Evolutionary conservation across 768 basidiomycete genomes (phyloP), one percentile per base, ranked within the genome.

Genomic region (Termitomyces sp.): DNA sequence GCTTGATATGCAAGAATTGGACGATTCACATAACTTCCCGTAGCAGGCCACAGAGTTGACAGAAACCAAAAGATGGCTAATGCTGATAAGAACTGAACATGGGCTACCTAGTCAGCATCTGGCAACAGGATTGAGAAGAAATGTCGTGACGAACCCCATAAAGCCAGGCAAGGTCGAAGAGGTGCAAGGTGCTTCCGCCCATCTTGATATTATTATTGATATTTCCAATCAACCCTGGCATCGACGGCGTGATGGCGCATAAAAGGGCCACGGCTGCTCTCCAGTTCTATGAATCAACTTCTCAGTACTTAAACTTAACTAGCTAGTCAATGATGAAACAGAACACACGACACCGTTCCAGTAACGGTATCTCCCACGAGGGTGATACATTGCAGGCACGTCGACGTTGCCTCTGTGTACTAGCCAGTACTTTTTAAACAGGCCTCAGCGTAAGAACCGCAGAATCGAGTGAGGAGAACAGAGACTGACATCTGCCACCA

Each of bases 341-440:
- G 30, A 28, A 76, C 85, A 63, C 66, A 89, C 90, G 56, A 88
- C 78, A 54, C 92, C 92, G 43, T 77, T 77, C 65, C 76, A 84
- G 70, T 93, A 95, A 18, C 81, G 75, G 70, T 94, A 95, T 57
- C 89, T 79, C 1, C 91, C 91, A 40, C 85, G 74, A 7, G 89
- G 91, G 64, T 83, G 80, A 67, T 95, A 95, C 81, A 95, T 88
- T 3, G 89, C 84, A 4, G 90, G 89, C 1, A 95, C 89, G 63
- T 94, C 89, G 46, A 93, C 83, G 46, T 81, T 83, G 40, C 85
- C 74, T 59, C 70, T 74, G 67, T 93, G 88, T 23, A 95, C 76
- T 46, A 94, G 67, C 89, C 89, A 93, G 67, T 89, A 93, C 82
- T 89, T 66, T 66, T 43, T 40, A 36, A 16, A 30, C n/a, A 35